Percentiles rank a stretch among this genome's conserved stretches.
Conservation (phyloP, 1,284 basidiomycete genomes). For the Sporisorium reilianum region DNA sequence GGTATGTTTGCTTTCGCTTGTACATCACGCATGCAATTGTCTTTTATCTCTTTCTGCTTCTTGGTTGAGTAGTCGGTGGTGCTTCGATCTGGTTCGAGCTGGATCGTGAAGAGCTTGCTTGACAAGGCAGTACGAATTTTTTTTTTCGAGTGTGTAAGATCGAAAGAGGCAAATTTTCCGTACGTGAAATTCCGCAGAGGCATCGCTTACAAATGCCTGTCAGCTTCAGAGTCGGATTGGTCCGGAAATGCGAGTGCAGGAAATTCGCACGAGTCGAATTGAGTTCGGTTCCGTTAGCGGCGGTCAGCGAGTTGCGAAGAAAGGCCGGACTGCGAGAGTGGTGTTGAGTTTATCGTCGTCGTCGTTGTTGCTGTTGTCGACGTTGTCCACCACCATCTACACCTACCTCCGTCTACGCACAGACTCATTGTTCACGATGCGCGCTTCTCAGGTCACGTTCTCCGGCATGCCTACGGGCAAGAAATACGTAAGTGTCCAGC, state of each 20-base stretch:
- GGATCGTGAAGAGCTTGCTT: neutral
- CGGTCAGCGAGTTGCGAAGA: slow-evolving; percentile 13
- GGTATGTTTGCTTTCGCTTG: neutral
- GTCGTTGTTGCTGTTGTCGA: slow-evolving; percentile 2
- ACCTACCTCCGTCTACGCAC: slow-evolving; percentile 6
- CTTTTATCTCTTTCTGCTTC: neutral
- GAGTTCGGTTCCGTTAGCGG: slow-evolving; percentile 1
- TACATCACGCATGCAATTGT: slow-evolving; percentile 32
- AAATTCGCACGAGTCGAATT: slow-evolving; percentile 7
- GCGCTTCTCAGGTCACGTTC: slow-evolving; percentile 51
- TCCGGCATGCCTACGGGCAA: slow-evolving; percentile 65
- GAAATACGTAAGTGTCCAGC: slow-evolving; percentile 55
- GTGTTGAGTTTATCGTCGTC: too few species aligned
- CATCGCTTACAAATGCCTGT: slow-evolving; percentile 12
- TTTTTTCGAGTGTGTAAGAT: neutral
- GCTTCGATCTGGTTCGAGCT: neutral
- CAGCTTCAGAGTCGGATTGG: slow-evolving; percentile 11
- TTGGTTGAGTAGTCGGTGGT: neutral
- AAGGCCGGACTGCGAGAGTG: slow-evolving; percentile 1
- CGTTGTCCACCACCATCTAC: slow-evolving; percentile 10
- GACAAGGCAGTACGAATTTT: neutral
- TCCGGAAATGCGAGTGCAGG: neutral
- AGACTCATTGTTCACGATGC: slow-evolving; percentile 27
- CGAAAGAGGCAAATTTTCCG: neutral
- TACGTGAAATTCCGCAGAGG: too few species aligned